Evolutionary conservation across 305 asterid genomes (phyloP).

Genomic region (Striga hermonthica): DNA sequence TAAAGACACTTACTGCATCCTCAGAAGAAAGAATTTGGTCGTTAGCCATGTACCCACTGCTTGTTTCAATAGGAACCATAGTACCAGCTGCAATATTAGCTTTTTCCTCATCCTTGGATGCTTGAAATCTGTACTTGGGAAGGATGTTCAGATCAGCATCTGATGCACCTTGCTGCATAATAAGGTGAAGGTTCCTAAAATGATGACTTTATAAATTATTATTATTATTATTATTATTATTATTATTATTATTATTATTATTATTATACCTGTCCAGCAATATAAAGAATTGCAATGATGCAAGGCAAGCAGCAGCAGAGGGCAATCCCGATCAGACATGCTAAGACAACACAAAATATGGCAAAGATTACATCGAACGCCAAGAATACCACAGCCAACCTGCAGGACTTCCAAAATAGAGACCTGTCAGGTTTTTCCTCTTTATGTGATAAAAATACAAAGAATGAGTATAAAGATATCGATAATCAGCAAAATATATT

Average conservation of each 20-base stretch:
- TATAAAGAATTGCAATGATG: slow-evolving; percentile 86
- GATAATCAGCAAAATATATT: slow-evolving; percentile 18
- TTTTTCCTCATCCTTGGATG: slow-evolving; percentile 56
- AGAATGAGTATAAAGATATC: not conserved
- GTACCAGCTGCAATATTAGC: slow-evolving; percentile 56
- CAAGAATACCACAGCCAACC: slow-evolving; percentile 92
- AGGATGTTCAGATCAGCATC: slow-evolving; percentile 85
- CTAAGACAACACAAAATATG: slow-evolving; percentile 82
- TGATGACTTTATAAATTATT: slow-evolving; percentile 5
- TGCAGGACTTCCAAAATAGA: slow-evolving; percentile 47
- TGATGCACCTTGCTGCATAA: slow-evolving; percentile 81
- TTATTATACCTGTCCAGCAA: slow-evolving; percentile 77
- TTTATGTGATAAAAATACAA: slow-evolving; percentile 3
- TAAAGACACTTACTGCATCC: slow-evolving; percentile 68
- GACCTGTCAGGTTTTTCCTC: slow-evolving; percentile 27
- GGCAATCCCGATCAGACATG: slow-evolving; percentile 82
- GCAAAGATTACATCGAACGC: slow-evolving; percentile 96
- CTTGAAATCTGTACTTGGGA: slow-evolving; percentile 68
- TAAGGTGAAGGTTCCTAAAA: slow-evolving; percentile 15
- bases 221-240: not conserved
- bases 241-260: no score
- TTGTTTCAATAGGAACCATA: slow-evolving; percentile 73
- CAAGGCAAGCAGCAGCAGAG: slow-evolving; percentile 96
- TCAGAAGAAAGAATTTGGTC: slow-evolving; percentile 72
- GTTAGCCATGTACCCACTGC: slow-evolving; percentile 53